Conservation (phyloP, 2,329 filamentous ascomycete species). For the Blastomyces gilchristii region DNA sequence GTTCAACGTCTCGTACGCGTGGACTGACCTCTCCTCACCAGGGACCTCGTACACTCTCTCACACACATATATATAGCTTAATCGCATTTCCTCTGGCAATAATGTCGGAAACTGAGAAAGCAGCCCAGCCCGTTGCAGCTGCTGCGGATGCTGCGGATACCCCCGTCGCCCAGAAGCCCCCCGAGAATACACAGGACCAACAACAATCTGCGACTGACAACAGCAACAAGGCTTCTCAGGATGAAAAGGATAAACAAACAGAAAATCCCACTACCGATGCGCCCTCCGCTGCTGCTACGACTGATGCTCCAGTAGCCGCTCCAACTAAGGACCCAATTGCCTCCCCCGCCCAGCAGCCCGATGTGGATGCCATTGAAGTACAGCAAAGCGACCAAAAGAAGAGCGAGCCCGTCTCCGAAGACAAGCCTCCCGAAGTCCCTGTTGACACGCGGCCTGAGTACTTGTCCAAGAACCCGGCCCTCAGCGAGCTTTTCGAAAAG, state of each 20-base stretch:
- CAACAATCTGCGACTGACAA: conserved; percentile 8
- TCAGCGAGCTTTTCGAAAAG: conserved; percentile 48
- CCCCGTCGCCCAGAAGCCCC: conserved; percentile 10
- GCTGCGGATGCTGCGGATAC: conserved; percentile 9
- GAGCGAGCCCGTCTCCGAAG: background rate
- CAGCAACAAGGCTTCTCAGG: conserved; percentile 10
- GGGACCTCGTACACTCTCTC: background rate
- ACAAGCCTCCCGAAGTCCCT: background rate
- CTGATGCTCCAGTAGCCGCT: background rate
- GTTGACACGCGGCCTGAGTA: conserved; percentile 28
- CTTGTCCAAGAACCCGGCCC: conserved; percentile 30
- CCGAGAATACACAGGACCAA: conserved; percentile 12
- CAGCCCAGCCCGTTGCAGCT: conserved; percentile 5
- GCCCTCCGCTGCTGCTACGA: background rate
- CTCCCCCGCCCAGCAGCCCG: conserved; percentile 13
- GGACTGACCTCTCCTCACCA: background rate
- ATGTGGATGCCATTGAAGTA: conserved; percentile 16
- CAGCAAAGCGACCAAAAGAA: conserved; percentile 2
- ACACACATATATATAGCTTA: background rate
- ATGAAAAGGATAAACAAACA: conserved; percentile 11
- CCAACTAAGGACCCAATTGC: no score
- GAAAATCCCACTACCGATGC: background rate
- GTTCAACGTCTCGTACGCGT: background rate
- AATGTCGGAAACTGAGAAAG: conserved; percentile 7
- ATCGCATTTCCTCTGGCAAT: background rate